Conservation (phyloP, 2,329 filamentous ascomycete genomes). For the Trichoderma brevicompactum region DNA sequence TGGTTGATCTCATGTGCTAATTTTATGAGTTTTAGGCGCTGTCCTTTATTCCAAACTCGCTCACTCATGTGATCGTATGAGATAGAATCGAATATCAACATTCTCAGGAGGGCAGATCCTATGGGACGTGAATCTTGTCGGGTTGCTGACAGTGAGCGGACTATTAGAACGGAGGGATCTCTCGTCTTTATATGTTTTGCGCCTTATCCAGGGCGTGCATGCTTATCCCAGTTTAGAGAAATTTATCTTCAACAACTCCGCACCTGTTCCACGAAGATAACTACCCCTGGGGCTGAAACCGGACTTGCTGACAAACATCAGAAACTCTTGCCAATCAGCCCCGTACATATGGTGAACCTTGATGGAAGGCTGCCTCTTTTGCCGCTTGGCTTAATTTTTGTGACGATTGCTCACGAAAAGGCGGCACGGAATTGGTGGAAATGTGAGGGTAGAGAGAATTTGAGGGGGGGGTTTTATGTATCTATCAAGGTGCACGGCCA, state of each 20-base stretch:
- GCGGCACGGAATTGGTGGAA: too few relatives aligned
- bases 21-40: too few relatives aligned
- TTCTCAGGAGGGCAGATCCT: not conserved
- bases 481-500: constrained; percentile 25
- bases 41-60: not conserved
- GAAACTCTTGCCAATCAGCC: not conserved
- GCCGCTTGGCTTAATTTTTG: not conserved
- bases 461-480: too few relatives aligned
- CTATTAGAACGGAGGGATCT: not conserved
- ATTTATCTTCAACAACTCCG: not conserved
- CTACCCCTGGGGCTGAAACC: not conserved
- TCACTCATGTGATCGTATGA: too few relatives aligned
- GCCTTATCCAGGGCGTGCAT: too few relatives aligned
- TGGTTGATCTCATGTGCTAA: not conserved
- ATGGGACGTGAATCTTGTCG: not conserved
- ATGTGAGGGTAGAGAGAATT: too few relatives aligned
- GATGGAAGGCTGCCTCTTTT: not conserved
- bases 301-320: not conserved
- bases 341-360: constrained; percentile 13
- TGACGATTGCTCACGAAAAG: not conserved
- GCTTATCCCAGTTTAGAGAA: not conserved
- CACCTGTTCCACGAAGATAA: not conserved
- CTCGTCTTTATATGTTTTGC: constrained; percentile 13
- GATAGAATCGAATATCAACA: not conserved
- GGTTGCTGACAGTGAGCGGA: not conserved